Conservation (phyloP, 495 filamentous ascomycete genomes). For the Lophiostoma macrostomum region DNA sequence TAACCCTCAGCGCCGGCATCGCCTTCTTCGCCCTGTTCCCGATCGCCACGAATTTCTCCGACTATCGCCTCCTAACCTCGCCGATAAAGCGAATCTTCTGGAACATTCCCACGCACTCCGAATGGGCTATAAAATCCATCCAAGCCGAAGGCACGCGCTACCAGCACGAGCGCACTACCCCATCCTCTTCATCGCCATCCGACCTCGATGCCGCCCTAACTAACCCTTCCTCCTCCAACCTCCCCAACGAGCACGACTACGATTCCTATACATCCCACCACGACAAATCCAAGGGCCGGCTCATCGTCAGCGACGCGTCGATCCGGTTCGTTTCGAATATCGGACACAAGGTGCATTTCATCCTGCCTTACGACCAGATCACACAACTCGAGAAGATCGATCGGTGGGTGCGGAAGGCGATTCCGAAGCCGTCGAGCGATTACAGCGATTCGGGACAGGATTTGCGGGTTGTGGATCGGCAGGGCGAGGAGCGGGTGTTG, state of each 20-base stretch:
- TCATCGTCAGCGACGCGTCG: neutral
- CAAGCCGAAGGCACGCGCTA: slow-evolving; percentile 29
- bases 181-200: no score
- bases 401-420: neutral
- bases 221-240: neutral
- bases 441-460: slow-evolving; percentile 14
- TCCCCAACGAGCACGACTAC: neutral
- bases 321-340: slow-evolving; percentile 6
- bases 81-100: slow-evolving; percentile 47
- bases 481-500: neutral
- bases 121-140: slow-evolving; percentile 35
- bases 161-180: neutral
- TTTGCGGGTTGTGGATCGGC: slow-evolving; percentile 2
- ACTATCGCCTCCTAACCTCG: slow-evolving; percentile 45
- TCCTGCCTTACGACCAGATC: slow-evolving; percentile 6
- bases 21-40: slow-evolving; percentile 47
- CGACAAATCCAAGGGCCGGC: neutral
- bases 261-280: slow-evolving; percentile 6
- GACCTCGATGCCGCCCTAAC: no score
- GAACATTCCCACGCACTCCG: slow-evolving; percentile 41
- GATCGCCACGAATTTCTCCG: slow-evolving; percentile 43
- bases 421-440: slow-evolving; percentile 9
- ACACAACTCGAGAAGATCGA: slow-evolving; percentile 14
- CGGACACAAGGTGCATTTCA: neutral
- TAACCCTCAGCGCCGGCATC: slow-evolving; percentile 42